phyloP scores from a whole-genome alignment of 495 filamentous ascomycete species.

The Aspergillus sparsus region DNA sequence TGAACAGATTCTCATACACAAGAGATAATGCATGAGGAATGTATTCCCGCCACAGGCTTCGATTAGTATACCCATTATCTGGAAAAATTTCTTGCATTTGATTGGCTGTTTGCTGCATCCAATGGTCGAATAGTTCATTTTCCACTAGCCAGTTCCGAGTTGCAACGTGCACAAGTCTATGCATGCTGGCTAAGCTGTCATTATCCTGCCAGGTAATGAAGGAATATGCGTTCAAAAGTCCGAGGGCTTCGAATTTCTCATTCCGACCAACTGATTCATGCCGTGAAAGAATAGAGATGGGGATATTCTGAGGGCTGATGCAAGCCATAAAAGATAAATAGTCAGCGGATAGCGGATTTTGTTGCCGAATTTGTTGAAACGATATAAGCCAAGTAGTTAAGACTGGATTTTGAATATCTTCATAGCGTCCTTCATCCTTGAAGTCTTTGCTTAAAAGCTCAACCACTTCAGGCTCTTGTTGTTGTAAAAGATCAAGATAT shows the following conservation, averaged over 20 bases:
- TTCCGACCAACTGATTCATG: background rate
- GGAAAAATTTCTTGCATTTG: conserved; percentile 28
- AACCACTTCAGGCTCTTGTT: conserved; percentile 33
- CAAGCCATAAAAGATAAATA: conserved; percentile 46
- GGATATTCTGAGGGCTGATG: conserved; percentile 41
- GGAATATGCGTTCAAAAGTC: conserved; percentile 7
- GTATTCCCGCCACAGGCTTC: conserved; percentile 28
- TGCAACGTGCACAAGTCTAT: conserved; percentile 40
- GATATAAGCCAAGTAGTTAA: conserved; percentile 50
- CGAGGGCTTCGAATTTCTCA: background rate
- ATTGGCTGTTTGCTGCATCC: conserved; percentile 18
- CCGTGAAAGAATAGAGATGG: conserved; percentile 33
- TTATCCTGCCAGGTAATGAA: conserved; percentile 26
- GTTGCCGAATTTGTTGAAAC: conserved; percentile 44
- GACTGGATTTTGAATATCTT: conserved; percentile 39
- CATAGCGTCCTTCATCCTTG: conserved; percentile 38
- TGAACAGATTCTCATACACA: conserved; percentile 12
- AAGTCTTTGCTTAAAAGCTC: conserved; percentile 43
- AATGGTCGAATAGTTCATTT: conserved; percentile 13
- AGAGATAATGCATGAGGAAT: conserved; percentile 26
- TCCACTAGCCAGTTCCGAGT: conserved; percentile 34
- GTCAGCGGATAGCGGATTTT: conserved; percentile 37
- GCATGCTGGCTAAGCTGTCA: conserved; percentile 19
- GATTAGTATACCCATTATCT: conserved; percentile 25
- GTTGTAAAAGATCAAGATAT: conserved; percentile 22